Conservation (phyloP, 176 grass and related monocot genomes). For the Avena insularis region DNA sequence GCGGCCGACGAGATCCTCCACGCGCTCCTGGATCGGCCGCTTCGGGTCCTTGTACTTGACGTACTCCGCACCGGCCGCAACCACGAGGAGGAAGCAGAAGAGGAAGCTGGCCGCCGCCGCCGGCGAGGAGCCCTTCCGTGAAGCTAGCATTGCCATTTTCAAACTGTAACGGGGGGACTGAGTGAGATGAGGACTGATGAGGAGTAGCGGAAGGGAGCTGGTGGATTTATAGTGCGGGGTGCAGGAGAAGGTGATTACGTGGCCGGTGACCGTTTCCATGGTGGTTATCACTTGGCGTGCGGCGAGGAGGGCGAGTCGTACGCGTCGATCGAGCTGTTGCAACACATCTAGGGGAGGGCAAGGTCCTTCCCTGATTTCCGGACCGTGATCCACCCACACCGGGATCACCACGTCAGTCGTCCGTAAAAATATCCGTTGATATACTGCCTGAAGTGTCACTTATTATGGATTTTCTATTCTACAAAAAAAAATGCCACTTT, state of each 20-base stretch:
- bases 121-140: constrained; percentile 27
- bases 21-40: constrained; percentile 57
- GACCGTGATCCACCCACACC: no score
- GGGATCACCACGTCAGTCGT: no score
- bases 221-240: background rate
- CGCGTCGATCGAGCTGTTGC: background rate
- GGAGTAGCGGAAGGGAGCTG: background rate
- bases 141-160: background rate
- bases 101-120: background rate
- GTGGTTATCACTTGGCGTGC: background rate
- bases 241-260: background rate
- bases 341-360: background rate
- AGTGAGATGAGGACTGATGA: background rate
- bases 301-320: background rate
- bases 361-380: no score
- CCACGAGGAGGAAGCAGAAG: constrained; percentile 25
- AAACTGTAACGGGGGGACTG: background rate
- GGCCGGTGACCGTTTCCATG: background rate
- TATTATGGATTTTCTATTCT: no score
- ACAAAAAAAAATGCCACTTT: no score
- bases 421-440: no score
- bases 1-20: constrained; percentile 61
- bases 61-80: constrained; percentile 17
- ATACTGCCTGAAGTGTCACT: no score
- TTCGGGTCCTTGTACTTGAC: constrained; percentile 76